phyloP scores from a whole-genome alignment of 78 protist genomes.

The Dictyostelium brefeldianum region DNA sequence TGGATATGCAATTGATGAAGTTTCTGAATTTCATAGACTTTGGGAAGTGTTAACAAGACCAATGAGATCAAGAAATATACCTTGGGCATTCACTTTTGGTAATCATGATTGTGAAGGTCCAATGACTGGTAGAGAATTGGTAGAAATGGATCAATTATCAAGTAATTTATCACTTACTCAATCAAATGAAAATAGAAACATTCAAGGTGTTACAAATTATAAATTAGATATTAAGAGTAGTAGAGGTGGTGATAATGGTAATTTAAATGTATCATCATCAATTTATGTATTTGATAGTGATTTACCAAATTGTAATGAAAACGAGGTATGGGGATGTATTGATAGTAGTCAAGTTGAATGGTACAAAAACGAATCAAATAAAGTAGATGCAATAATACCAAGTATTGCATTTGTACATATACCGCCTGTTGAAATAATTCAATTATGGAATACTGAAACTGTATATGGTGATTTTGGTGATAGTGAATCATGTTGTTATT shows the following conservation, averaged over 20 bases:
- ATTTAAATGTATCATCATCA: background rate
- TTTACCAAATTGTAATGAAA: background rate
- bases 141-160: conserved; percentile 12
- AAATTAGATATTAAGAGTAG: background rate
- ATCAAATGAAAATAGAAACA: background rate
- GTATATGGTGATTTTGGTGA: conserved; percentile 49
- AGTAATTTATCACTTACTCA: background rate
- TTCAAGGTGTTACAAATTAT: conserved; percentile 32
- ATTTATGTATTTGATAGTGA: conserved; percentile 42
- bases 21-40: background rate
- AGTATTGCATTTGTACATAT: conserved; percentile 54
- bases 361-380: conserved; percentile 14
- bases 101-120: conserved; percentile 68
- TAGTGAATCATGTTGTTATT: conserved; percentile 18
- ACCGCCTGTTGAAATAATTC: conserved; percentile 46
- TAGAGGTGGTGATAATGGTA: background rate
- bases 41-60: conserved; percentile 52
- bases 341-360: conserved; percentile 31
- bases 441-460: conserved; percentile 23
- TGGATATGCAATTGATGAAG: background rate
- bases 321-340: conserved; percentile 43
- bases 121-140: background rate
- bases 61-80: conserved; percentile 27
- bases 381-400: background rate
- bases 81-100: conserved; percentile 44